Base-by-base conservation (phyloP, 768 basidiomycete genomes). In the Xerocomus spinulosus region DNA sequence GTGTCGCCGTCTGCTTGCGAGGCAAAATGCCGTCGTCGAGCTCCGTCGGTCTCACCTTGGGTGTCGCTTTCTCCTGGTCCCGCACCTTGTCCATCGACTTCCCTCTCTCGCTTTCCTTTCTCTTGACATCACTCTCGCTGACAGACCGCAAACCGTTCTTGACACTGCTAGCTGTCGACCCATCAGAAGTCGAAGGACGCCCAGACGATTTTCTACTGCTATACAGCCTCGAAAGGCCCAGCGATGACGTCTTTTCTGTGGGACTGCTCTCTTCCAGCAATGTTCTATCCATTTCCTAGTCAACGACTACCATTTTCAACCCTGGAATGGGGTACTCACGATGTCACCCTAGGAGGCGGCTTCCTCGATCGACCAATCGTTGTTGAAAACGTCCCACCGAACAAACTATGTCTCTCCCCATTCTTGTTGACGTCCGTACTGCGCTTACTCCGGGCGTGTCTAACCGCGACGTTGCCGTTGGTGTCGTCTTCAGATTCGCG, bases 321-420 rank as follows among this genome's bases (percentile, higher is more conserved):
- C 40, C 43, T 21, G 26, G 24, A 45, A 23, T 13, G 4, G 24
- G 54, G 42, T 37, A 73, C 83, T 58, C 60, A 85, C 85, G 71
- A 58, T 20, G 82, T 78, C 54, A 82, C 82, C 65, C 79, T 79
- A 15, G 90, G 91, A 0, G 91, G 76, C 1, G 92, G 92, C 63
- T 96, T 94, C 54, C 92, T 71, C 33, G 72, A 69, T 63, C 84
- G 85, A 24, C 82, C 79, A 45, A 88, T 59, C 5, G 82, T 70
- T 1, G 80, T 77, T 10, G 71, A 68, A 51, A 90, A 81, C 3
- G 80, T 66, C 17, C 74, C 76, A 13, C 87, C 88, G 59, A 96
- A 95, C 58, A 95, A 82, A 58, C 91, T 92, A 51, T 88, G 64
- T n/a, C 88, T 72, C 34, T 87, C 85, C 4, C 70, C 58, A 12